Base-by-base conservation (phyloP, 179 eudicot genomes). In the Beta macrorhiza region DNA sequence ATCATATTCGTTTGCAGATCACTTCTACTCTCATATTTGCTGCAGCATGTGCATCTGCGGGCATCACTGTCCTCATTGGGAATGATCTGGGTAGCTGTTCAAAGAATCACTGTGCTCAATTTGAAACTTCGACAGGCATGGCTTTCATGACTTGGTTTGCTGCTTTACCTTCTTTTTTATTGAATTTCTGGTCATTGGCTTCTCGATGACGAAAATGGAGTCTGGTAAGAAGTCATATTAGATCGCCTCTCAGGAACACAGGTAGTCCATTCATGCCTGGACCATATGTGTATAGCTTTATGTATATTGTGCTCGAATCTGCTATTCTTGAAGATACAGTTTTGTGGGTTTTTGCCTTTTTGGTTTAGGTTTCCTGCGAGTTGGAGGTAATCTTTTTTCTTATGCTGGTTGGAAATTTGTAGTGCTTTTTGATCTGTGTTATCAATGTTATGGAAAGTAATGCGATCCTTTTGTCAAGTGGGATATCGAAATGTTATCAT, bases 21-120 rank as follows among this genome's bases (percentile, higher is more conserved):
- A 87, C 90, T 69, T 91, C 93, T 5, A 93, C 92, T 47, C 88
- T 93, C 56, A 91, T 91, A 81, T 93, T 93, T 83, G 90, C 97
- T 32, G 95, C 95, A 61, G 95, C 97, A 59, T 90, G 93, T 88
- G 93, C 95, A 32, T 91, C 95, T 44, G 95, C 95, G 15, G 97
- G 95, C 22, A 91, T 91, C 81, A 91, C 97, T 25, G 95, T 91
- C 86, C 89, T 93, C 61, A 90, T 91, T 64, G 87, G 89, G 77
- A 93, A 91, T 81, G 95, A 93, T 86, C 87, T 93, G 55, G 82
- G 83, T 65, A 87, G 82, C 71, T 93, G 97, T 77, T 80, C 88
- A n/a, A 77, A 88, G 81, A 93, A 93, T 78, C 97, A 91, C 80
- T 93, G 98, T 80, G 73, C 81, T 47, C 88, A 86, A 71, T 91